A percentile compares a stretch with the other conserved stretches of the same genome.
These are phyloP conservation scores for Orobanche coerulescens DNA, from an alignment of 257 asterid species.

Conservation along the genomic window DNA sequence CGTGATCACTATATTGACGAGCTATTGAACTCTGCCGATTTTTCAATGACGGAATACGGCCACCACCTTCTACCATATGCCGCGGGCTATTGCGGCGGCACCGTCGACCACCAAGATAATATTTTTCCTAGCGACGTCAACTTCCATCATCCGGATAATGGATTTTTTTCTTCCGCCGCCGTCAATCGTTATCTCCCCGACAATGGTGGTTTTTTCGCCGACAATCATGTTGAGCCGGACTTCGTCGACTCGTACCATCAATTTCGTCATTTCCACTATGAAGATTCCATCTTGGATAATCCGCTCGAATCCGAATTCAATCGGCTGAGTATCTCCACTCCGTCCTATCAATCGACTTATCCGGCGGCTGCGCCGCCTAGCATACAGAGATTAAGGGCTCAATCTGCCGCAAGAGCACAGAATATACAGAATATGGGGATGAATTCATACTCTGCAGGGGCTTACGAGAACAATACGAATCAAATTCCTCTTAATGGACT, in stretches of 20 bases:
- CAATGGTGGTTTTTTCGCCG: not conserved
- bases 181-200: not conserved
- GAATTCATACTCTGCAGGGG: too few relatives aligned
- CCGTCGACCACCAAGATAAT: not conserved
- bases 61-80: not conserved
- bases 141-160: not conserved
- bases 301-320: constrained; percentile 16
- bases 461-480: not conserved
- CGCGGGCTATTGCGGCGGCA: not conserved
- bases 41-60: not conserved
- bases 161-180: not conserved
- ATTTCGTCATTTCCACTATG: not conserved
- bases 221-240: not conserved
- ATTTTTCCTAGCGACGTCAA: not conserved
- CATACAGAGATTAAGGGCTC: constrained; percentile 31
- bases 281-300: too few relatives aligned
- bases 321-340: constrained; percentile 19
- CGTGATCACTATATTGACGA: not conserved
- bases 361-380: not conserved
- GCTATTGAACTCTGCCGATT: not conserved
- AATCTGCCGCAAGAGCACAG: constrained; percentile 29
- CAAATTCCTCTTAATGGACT: not conserved
- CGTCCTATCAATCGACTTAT: not conserved
- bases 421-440: too few relatives aligned
- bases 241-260: not conserved